Evolutionary conservation across 352 stramenopile genomes (phyloP).

Genomic region (Pythium plurisporium): DNA sequence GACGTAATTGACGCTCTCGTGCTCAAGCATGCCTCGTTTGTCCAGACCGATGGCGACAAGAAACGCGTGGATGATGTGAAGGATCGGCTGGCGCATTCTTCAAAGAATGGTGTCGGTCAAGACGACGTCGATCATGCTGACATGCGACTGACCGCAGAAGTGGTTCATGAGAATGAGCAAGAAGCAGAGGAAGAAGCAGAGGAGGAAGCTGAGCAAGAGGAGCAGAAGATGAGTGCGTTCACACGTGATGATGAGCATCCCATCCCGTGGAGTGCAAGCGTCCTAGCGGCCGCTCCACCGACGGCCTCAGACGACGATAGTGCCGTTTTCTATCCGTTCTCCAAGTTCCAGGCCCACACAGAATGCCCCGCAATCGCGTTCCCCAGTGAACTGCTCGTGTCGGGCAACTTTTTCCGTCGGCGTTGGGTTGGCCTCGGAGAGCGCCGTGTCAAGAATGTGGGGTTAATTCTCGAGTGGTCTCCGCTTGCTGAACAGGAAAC

Average conservation of each 20-base stretch:
- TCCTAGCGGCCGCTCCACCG: slow-evolving; percentile 29
- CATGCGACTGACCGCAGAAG: slow-evolving; percentile 75
- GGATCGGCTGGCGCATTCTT: slow-evolving; percentile 54
- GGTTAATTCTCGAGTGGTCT: slow-evolving; percentile 86
- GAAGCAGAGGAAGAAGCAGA: slow-evolving; percentile 86
- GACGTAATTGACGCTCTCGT: slow-evolving; percentile 67
- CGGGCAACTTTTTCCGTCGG: slow-evolving; percentile 87
- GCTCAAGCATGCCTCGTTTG: slow-evolving; percentile 49
- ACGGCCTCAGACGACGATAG: slow-evolving; percentile 30
- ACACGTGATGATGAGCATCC: slow-evolving; percentile 86
- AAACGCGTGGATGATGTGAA: slow-evolving; percentile 55
- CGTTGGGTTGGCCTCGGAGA: slow-evolving; percentile 86
- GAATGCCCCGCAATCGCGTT: slow-evolving; percentile 77
- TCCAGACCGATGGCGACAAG: slow-evolving; percentile 47
- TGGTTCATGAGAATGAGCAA: slow-evolving; percentile 89
- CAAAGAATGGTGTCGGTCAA: slow-evolving; percentile 32
- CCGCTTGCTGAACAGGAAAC: slow-evolving; percentile 66
- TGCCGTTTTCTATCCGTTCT: slow-evolving; percentile 74
- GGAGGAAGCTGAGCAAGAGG: slow-evolving; percentile 87
- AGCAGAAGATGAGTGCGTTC: slow-evolving; percentile 91
- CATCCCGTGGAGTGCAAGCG: slow-evolving; percentile 65
- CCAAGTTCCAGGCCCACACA: slow-evolving; percentile 66
- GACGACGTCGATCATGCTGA: slow-evolving; percentile 61
- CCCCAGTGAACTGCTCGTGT: slow-evolving; percentile 61
- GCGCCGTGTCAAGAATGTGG: slow-evolving; percentile 86